Percentiles rank a stretch among this genome's conserved stretches.
These are phyloP conservation scores for Umbelopsis isabellina DNA, from an alignment of 192 early-diverging fungal species.

Conservation along the genomic window DNA sequence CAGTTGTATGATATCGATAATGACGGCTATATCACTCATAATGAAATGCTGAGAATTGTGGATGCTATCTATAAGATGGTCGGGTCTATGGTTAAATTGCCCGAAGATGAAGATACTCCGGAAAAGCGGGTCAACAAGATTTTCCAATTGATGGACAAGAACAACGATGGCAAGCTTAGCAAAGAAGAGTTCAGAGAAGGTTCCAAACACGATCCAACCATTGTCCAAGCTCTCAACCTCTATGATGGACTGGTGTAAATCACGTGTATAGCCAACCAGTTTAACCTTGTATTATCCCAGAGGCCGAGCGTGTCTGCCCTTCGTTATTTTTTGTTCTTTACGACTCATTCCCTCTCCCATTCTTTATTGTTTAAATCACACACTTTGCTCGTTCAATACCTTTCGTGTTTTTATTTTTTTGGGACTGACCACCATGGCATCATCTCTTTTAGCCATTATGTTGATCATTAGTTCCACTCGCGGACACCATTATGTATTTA, in stretches of 20 bases:
- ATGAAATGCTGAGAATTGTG: slow-evolving; percentile 92
- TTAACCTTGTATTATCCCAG: too few relatives aligned
- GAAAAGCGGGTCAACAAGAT: slow-evolving; percentile 92
- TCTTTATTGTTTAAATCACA: too few relatives aligned
- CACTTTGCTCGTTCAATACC: too few relatives aligned
- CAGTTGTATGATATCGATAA: slow-evolving; percentile 89
- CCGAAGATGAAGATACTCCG: slow-evolving; percentile 89
- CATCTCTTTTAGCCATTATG: slow-evolving; percentile 58
- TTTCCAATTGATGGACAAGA: slow-evolving; percentile 85
- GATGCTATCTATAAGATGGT: slow-evolving; percentile 96
- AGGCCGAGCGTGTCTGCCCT: too few relatives aligned
- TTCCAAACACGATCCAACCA: slow-evolving; percentile 83
- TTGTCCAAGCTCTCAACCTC: slow-evolving; percentile 84
- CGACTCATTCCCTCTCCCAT: too few relatives aligned
- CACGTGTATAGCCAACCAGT: neutral
- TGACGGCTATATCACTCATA: slow-evolving; percentile 83
- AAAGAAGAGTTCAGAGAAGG: slow-evolving; percentile 90
- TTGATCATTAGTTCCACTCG: slow-evolving; percentile 68
- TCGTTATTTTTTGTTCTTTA: too few relatives aligned
- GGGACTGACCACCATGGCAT: neutral
- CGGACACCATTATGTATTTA: slow-evolving; percentile 78
- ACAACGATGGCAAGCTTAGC: slow-evolving; percentile 80
- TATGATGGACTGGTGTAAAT: slow-evolving; percentile 84
- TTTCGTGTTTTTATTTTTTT: neutral
- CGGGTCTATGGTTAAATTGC: slow-evolving; percentile 87